Percentiles rank a stretch among this genome's conserved stretches.
Conservation (phyloP, 306 rosid genomes). For the Vigna trinervia region DNA sequence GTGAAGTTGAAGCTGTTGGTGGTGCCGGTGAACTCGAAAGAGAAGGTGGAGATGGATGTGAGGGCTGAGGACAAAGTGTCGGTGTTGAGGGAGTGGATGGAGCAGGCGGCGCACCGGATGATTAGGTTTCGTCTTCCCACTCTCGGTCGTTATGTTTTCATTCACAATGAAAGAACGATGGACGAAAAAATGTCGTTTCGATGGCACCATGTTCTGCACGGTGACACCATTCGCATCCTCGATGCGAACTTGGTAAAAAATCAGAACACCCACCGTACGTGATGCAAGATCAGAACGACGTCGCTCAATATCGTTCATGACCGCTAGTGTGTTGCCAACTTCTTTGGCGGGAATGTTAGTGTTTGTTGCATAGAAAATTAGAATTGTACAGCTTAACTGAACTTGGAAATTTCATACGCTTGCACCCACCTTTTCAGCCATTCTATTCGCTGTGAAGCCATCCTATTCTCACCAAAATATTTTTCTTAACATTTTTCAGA, state of each 20-base stretch:
- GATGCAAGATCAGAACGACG: not conserved
- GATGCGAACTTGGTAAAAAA: not conserved
- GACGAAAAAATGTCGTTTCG: not conserved
- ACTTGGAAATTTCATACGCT: not conserved
- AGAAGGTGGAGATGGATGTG: not conserved
- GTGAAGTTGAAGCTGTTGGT: not conserved
- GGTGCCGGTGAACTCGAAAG: not conserved
- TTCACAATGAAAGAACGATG: not conserved
- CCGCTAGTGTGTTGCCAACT: not conserved
- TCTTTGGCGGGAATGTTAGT: not conserved
- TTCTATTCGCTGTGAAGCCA: too few relatives aligned
- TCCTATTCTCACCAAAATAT: too few relatives aligned
- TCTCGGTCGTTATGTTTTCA: not conserved
- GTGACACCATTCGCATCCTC: conserved; percentile 3
- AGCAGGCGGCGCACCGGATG: not conserved
- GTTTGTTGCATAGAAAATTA: too few relatives aligned
- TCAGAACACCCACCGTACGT: too few relatives aligned
- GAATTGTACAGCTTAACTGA: not conserved
- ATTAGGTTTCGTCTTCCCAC: conserved; percentile 11
- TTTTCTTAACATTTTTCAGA: too few relatives aligned
- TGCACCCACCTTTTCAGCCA: too few relatives aligned
- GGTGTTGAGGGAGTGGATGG: not conserved
- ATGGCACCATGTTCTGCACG: not conserved
- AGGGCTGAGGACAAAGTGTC: not conserved
- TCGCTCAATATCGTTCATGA: not conserved